phyloP scores from a whole-genome alignment of 441 rosid genomes.

The Populus hybrid region DNA sequence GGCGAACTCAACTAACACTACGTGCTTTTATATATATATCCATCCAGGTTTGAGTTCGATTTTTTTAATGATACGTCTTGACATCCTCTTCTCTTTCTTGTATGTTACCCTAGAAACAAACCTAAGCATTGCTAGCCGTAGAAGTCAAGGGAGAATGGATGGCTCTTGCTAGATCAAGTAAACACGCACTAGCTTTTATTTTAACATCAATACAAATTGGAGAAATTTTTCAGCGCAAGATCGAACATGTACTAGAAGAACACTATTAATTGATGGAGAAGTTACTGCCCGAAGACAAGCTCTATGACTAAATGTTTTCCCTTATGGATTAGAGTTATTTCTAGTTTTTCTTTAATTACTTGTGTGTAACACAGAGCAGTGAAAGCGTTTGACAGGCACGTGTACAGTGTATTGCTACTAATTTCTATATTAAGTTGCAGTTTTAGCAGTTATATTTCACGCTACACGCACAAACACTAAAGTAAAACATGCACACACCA shows the following conservation, averaged over 20 bases:
- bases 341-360: not conserved
- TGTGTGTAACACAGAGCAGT: not conserved
- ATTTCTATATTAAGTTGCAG: too few relatives aligned
- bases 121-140: conserved; percentile 7
- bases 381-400: not conserved
- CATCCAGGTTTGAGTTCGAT: conserved; percentile 1
- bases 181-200: not conserved
- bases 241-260: not conserved
- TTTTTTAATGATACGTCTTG: conserved; percentile 1
- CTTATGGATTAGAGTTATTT: not conserved
- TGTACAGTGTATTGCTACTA: not conserved
- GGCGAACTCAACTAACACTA: conserved; percentile 10
- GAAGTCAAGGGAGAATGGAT: conserved; percentile 7
- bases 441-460: too few relatives aligned
- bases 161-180: not conserved
- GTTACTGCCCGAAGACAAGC: not conserved
- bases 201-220: not conserved
- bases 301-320: not conserved
- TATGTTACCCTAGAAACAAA: not conserved
- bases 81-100: not conserved
- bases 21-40: not conserved
- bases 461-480: too few relatives aligned
- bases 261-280: not conserved
- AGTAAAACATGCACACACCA: too few relatives aligned
- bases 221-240: not conserved